Conservation (phyloP, 768 basidiomycete species). For the Sporobolomyces roseus region DNA sequence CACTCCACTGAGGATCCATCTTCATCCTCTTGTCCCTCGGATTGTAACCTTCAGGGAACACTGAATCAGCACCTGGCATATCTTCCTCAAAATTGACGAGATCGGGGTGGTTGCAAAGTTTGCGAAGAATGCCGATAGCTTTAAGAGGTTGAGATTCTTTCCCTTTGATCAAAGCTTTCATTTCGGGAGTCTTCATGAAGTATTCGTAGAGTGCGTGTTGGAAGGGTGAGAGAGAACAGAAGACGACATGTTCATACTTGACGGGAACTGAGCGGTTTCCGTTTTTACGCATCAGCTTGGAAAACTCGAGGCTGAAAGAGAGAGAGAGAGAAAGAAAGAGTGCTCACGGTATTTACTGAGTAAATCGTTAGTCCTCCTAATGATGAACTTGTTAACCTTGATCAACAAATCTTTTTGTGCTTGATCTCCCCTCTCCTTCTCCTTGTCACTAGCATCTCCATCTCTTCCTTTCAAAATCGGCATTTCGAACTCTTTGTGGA, state of each 20-base stretch:
- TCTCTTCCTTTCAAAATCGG: constrained; percentile 84
- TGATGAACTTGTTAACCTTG: constrained; percentile 60
- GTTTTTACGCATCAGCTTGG: background rate
- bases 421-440: constrained; percentile 72
- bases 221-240: constrained; percentile 75
- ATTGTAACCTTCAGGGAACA: constrained; percentile 42
- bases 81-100: constrained; percentile 54
- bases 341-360: constrained; percentile 79
- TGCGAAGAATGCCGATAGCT: constrained; percentile 78
- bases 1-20: constrained; percentile 36
- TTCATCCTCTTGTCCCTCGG: constrained; percentile 38
- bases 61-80: constrained; percentile 47
- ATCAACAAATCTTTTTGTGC: constrained; percentile 65
- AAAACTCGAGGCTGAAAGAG: background rate
- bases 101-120: constrained; percentile 90
- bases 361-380: constrained; percentile 81
- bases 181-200: constrained; percentile 68
- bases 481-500: constrained; percentile 69
- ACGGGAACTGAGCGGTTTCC: constrained; percentile 95
- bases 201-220: constrained; percentile 76
- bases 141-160: constrained; percentile 70
- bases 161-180: constrained; percentile 68
- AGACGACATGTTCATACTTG: constrained; percentile 97
- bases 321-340: background rate
- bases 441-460: constrained; percentile 68